Base-by-base conservation (phyloP, 2,329 filamentous ascomycete genomes). In the Aureobasidium sp. region DNA sequence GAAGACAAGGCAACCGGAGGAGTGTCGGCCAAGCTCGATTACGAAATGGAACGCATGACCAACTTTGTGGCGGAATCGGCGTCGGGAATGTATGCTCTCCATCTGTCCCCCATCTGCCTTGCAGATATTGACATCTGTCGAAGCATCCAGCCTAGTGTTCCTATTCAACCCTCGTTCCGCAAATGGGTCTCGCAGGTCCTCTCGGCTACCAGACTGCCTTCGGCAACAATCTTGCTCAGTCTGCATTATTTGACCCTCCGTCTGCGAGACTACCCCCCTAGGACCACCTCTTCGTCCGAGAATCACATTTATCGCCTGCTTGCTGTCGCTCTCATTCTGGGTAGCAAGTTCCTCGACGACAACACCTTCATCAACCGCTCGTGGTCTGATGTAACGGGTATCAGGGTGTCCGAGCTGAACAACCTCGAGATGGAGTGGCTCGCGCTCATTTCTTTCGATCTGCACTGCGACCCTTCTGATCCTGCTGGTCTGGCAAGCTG, bases 331-430 rank as follows among this genome's bases (percentile, higher is more conserved):
- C 74, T 96, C 54, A 79, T 96, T 48, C 77, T 96, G 50, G 90
- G 89, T 56, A 95, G 89, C 81, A 96, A 96, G 74, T 96, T 95
- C 64, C 76, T 95, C 60, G 90, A 96, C 64, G 90, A 95, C 76
- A 95, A 95, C 72, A 96, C 90, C 5, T 96, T 96, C 71, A 90
- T 95, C 77, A 96, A 95, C 73, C 86, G 88, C 53, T 95, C 90
- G 1, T 96, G 90, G 90, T 88, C 90, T 4, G 90, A 96, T 66
- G 90, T 96, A 49, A 95, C 89, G 70, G 88, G 88, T 57, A 95
- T 96, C 60, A 77, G 84, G 27, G 89, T 95, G 17, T 72, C 79
- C 2, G 89, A 95, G 65, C 78, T 96, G 61, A 95, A 95, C 72
- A 76, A 79, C 56, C 79, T 95, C 68, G 90, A 96, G 74, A 81